Evolutionary conservation across 2,329 filamentous ascomycete genomes (phyloP).

Genomic region (Dendryphion nanum): DNA sequence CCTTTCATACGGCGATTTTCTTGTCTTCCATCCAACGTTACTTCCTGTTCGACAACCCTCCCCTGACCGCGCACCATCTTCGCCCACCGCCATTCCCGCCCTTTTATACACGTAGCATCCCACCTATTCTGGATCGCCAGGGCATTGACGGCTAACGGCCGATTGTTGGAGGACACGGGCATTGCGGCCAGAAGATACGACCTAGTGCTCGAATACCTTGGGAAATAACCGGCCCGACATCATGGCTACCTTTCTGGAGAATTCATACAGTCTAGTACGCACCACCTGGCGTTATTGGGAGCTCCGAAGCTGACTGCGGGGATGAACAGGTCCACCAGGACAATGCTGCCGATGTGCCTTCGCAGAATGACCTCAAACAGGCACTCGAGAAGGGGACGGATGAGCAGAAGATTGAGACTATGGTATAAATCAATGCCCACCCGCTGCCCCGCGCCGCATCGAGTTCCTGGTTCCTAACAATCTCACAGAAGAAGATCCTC

Average conservation of each 20-base stretch:
- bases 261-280: constrained; percentile 80
- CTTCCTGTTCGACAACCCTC: too few relatives aligned
- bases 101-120: constrained; percentile 36
- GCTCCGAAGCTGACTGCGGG: constrained; percentile 30
- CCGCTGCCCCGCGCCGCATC: constrained; percentile 22
- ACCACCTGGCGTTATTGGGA: constrained; percentile 26
- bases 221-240: constrained; percentile 38
- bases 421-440: constrained; percentile 28
- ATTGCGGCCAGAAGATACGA: constrained; percentile 17
- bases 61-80: constrained; percentile 13
- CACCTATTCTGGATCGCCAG: constrained; percentile 25
- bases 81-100: constrained; percentile 12
- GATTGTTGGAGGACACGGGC: constrained; percentile 22
- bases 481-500: constrained; percentile 71
- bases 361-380: constrained; percentile 85
- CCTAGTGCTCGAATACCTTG: constrained; percentile 5
- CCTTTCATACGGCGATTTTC: constrained; percentile 8
- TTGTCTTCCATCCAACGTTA: not conserved
- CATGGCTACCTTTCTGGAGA: constrained; percentile 95
- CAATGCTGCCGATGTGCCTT: constrained; percentile 90
- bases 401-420: constrained; percentile 85
- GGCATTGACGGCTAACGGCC: constrained; percentile 34
- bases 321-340: constrained; percentile 72
- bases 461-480: constrained; percentile 53
- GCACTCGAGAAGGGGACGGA: constrained; percentile 93